Conservation (phyloP, 257 asterid species). For the Plantago ovata region DNA sequence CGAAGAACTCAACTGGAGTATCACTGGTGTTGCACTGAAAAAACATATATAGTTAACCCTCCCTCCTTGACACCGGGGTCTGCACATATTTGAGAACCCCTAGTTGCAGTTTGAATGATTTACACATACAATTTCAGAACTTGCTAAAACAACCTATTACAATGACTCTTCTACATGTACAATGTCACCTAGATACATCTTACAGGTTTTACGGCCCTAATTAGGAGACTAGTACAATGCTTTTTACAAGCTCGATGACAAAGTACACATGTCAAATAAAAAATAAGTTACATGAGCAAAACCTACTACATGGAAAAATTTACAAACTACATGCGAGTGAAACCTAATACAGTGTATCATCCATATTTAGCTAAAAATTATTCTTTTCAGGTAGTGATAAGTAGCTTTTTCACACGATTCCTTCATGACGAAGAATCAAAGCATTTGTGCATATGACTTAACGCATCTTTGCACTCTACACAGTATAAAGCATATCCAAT, state of each 20-base stretch:
- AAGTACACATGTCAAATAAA: conserved; percentile 17
- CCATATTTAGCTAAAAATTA: conserved; percentile 26
- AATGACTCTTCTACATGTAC: conserved; percentile 15
- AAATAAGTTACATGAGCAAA: conserved; percentile 19
- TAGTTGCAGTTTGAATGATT: not conserved
- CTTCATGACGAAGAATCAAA: conserved; percentile 30
- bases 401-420: conserved; percentile 26
- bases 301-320: conserved; percentile 24
- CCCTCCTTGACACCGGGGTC: conserved; percentile 4
- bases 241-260: conserved; percentile 27
- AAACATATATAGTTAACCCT: not conserved
- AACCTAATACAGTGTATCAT: conserved; percentile 15
- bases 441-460: conserved; percentile 33
- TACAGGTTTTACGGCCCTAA: conserved; percentile 17
- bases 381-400: conserved; percentile 28
- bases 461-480: conserved; percentile 52
- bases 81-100: conserved; percentile 4
- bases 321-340: conserved; percentile 10
- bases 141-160: conserved; percentile 22
- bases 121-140: conserved; percentile 25
- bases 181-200: conserved; percentile 21
- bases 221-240: conserved; percentile 25
- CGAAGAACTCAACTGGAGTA: conserved; percentile 7
- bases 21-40: conserved; percentile 20
- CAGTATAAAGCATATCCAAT: conserved; percentile 49